A percentile compares a stretch with the other conserved stretches of the same genome.
These are phyloP conservation scores for Ananas comosus DNA, from an alignment of 176 grass and related monocot species.

Conservation along the genomic window DNA sequence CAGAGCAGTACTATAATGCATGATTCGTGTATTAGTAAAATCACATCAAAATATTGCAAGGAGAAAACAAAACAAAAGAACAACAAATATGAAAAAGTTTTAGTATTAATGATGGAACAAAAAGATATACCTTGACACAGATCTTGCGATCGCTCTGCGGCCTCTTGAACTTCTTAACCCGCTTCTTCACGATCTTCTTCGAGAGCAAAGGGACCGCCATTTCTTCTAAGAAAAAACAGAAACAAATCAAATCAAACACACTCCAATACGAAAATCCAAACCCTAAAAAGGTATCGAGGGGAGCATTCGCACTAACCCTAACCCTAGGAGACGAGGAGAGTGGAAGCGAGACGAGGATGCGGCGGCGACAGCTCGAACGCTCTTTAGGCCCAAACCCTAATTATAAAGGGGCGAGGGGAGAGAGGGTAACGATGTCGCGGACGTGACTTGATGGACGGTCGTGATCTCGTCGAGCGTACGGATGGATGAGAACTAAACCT, in stretches of 20 bases:
- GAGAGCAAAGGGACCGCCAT: not conserved
- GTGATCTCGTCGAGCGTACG: not conserved
- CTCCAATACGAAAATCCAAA: not conserved
- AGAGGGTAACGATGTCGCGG: not conserved
- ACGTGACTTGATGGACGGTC: not conserved
- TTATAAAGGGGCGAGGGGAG: not conserved
- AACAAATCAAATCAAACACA: not conserved
- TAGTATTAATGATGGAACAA: not conserved
- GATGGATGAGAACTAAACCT: too few species aligned
- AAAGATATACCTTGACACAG: not conserved
- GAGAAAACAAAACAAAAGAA: not conserved
- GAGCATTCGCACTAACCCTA: not conserved
- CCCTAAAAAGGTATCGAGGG: not conserved
- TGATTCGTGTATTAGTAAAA: too few species aligned
- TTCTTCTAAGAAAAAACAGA: not conserved
- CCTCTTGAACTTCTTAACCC: slow-evolving; percentile 5
- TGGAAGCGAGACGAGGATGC: not conserved
- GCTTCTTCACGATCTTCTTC: slow-evolving; percentile 8
- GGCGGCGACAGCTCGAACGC: not conserved
- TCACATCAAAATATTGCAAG: not conserved
- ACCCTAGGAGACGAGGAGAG: not conserved
- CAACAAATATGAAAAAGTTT: not conserved
- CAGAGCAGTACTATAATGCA: too few species aligned
- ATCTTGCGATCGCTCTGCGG: not conserved
- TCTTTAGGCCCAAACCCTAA: not conserved